Base-by-base conservation (phyloP, 1,284 basidiomycete genomes). In the Veloporphyrellus conicus region DNA sequence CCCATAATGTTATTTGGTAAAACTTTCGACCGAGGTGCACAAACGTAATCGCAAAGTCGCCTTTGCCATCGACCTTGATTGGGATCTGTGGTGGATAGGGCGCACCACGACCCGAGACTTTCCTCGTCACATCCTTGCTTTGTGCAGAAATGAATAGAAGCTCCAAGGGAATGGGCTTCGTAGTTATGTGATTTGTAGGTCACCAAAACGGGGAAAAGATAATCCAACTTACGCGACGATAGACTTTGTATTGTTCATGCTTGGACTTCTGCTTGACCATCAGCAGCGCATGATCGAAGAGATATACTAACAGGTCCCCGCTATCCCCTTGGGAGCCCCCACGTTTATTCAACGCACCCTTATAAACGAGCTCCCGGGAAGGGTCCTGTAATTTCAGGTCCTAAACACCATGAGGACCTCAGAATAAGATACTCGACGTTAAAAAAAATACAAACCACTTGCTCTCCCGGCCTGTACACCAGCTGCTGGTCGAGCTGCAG, bases 181-280 rank as follows among this genome's bases (percentile, higher is more conserved):
- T 11, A 43, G 27, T 29, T 32, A 19, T 38, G 41, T 15, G 41
- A 48, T 52, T 42, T 22, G 29, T 39, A 14, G 35, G 49, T 54
- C 40, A 47, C 50, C 27, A 41, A 33, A 32, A 38, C 2, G 8
- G 50, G 47, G 23, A 52, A 33, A n/a, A 38, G 23, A 39, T 3
- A 22, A 47, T 19, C 27, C 4, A 34, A 74, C 87, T 64, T 62
- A 94, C 92, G 58, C 89, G 82, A 56, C 93, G 86, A 65, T 96
- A 96, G 19, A 98, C 95, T 65, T 93, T 93, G 69, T 84, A 88
- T 60, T 94, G 89, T 58, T 98, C 94, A 48, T 86, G 84, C 68
- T 95, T 94, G 68, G 87, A 89, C 74, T 85, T 94, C 59, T 90
- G 80, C 73, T 99, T 99, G 55, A 91, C 93, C 79, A 99, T 91